A percentile compares a stretch with the other conserved stretches of the same genome.
These are phyloP conservation scores for Mucor lusitanicus DNA, from an alignment of 371 early-diverging fungal genomes.

Conservation along the genomic window DNA sequence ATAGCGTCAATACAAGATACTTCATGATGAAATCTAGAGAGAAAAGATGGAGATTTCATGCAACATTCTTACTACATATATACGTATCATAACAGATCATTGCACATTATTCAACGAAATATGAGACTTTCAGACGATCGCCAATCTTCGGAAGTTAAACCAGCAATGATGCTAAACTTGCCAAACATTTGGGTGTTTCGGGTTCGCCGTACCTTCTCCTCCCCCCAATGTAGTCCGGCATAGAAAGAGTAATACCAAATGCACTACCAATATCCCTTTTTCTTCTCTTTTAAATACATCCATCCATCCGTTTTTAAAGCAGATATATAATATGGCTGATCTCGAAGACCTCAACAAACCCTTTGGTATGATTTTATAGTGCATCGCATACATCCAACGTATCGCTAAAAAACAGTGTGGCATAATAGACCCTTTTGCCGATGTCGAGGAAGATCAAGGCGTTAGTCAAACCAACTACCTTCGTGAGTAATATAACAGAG, in stretches of 20 bases:
- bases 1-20: background rate
- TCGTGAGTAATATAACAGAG: constrained; percentile 60
- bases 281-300: constrained; percentile 22
- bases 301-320: constrained; percentile 25
- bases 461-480: constrained; percentile 59
- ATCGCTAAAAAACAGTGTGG: background rate
- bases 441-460: constrained; percentile 66
- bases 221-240: background rate
- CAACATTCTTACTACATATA: no score
- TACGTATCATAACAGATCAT: no score
- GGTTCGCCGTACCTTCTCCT: background rate
- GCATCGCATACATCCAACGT: background rate
- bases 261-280: background rate
- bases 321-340: constrained; percentile 33
- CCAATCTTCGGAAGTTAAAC: background rate
- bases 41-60: no score
- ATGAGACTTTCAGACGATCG: no score
- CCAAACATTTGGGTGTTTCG: background rate
- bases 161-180: background rate
- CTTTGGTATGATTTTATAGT: constrained; percentile 29
- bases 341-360: constrained; percentile 44
- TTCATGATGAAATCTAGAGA: no score
- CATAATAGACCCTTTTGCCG: constrained; percentile 75
- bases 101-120: no score
- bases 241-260: background rate